A percentile compares a stretch with the other conserved stretches of the same genome.
phyloP scores from a whole-genome alignment of 2,329 filamentous ascomycete genomes.

The Botrytis sinoallii region DNA sequence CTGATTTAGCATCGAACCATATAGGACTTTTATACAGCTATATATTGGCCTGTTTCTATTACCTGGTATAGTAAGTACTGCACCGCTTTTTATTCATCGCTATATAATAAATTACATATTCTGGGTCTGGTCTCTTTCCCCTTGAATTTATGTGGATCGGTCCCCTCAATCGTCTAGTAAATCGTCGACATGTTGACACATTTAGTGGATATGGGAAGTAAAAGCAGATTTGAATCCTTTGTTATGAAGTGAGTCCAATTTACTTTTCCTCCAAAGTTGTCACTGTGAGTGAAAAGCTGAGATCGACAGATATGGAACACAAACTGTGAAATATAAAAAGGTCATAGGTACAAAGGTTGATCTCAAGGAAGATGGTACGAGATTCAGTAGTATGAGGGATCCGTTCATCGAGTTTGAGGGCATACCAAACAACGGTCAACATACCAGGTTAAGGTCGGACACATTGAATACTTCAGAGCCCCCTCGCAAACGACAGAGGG shows the following conservation, averaged over 20 bases:
- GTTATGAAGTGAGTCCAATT: slow-evolving; percentile 1
- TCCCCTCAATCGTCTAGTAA: neutral
- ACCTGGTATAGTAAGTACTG: neutral
- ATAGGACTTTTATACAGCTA: neutral
- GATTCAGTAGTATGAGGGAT: neutral
- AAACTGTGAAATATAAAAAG: neutral
- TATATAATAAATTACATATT: neutral
- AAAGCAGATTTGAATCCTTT: neutral
- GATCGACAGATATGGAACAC: neutral
- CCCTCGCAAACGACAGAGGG: neutral
- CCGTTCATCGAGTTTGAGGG: slow-evolving; percentile 9
- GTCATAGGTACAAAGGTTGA: neutral
- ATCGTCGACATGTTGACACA: neutral
- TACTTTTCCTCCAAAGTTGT: neutral
- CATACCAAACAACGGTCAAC: neutral
- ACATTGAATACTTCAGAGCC: neutral
- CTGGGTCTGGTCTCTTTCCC: neutral
- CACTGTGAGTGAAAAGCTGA: neutral
- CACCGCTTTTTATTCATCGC: neutral
- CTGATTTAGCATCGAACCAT: neutral
- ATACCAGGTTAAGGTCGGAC: neutral
- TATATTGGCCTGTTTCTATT: neutral
- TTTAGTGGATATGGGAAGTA: slow-evolving; percentile 1
- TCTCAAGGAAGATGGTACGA: neutral
- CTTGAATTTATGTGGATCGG: neutral